Conservation (phyloP, 495 filamentous ascomycete species). For the Xylaria nigripes region DNA sequence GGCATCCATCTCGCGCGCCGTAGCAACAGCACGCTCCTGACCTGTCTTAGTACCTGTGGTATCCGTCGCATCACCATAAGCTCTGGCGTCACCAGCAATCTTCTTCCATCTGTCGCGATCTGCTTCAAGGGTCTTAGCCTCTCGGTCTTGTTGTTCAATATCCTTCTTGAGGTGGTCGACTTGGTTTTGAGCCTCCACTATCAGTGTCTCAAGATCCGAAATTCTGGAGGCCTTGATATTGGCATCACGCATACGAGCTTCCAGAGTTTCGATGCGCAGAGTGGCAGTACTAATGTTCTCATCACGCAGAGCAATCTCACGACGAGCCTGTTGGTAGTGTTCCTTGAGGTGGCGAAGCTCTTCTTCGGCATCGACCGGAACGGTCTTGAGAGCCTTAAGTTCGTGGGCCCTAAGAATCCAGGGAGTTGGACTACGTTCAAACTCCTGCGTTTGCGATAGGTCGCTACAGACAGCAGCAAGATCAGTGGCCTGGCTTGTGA, state of each 20-base stretch:
- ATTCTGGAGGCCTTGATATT: constrained; percentile 59
- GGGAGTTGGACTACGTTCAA: constrained; percentile 62
- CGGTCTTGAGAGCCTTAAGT: constrained; percentile 65
- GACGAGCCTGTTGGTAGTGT: constrained; percentile 57
- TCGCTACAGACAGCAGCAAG: constrained; percentile 65
- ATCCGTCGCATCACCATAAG: constrained; percentile 43
- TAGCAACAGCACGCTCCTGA: constrained; percentile 53
- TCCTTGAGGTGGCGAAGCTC: constrained; percentile 68
- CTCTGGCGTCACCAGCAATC: constrained; percentile 56
- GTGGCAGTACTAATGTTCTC: constrained; percentile 62
- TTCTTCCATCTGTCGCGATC: constrained; percentile 72
- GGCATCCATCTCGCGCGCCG: constrained; percentile 65
- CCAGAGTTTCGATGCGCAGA: constrained; percentile 88
- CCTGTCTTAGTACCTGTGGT: constrained; percentile 42
- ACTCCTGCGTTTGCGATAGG: constrained; percentile 73
- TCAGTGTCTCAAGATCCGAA: constrained; percentile 52
- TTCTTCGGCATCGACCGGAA: constrained; percentile 72
- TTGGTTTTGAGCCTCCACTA: constrained; percentile 46
- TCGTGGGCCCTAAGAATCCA: constrained; percentile 80
- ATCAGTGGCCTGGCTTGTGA: constrained; percentile 61
- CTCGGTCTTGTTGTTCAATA: constrained; percentile 50
- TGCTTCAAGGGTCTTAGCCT: constrained; percentile 48
- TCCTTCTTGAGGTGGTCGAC: constrained; percentile 57
- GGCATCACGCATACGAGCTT: constrained; percentile 69
- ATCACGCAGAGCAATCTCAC: constrained; percentile 56